Evolutionary conservation across 2,329 filamentous ascomycete genomes (phyloP), one percentile per base, ranked within the genome.

Genomic region (Cordyceps tenuipes): DNA sequence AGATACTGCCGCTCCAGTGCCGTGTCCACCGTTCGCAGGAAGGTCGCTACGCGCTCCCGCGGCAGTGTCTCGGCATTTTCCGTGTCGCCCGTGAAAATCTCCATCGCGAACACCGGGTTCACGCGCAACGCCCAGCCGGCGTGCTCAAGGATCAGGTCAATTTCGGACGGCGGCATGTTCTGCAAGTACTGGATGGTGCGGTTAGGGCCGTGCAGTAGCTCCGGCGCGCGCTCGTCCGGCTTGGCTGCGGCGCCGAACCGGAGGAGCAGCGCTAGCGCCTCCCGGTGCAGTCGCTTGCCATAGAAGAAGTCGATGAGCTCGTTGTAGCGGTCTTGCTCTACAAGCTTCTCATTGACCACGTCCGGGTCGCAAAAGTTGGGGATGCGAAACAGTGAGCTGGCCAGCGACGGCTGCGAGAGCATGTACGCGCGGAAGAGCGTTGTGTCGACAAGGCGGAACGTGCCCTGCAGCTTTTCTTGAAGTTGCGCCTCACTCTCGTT

Each of bases 261-360:
- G 66, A 84, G 83, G 0, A 99, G 80, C 34, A 97, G 76, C 64
- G 91, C 88, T 19, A 99, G 76, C 0, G 94, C 93, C 68, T 95
- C 87, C 19, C 87, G 85, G 73, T 99, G 94, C 46, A 97, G 81
- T 71, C 88, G 92, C 76, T 99, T 99, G 64, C 94, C 94, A 68
- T 95, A 91, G 66, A 97, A 86, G 70, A 99, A 99, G 71, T 97
- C 93, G n/a, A 99, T 91, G 1, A 99, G 78, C 74, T 97, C 93
- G 56, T 88, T 93, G 73, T 96, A 97, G 36, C 92, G 85, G 61
- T 89, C 89, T 46, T 87, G 90, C 70, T 96, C 90, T 62, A 96
- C 85, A 5, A 99, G 78, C 67, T 91, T 91, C 72, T 96, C 90
- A 70, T 96, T 94, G 23, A 99, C 93, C 3, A 97, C 94, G 34